Evolutionary conservation across 169 alveolate genomes (phyloP), one percentile per base, ranked within the genome.

Genomic region (Plasmodium gallinaceum): DNA sequence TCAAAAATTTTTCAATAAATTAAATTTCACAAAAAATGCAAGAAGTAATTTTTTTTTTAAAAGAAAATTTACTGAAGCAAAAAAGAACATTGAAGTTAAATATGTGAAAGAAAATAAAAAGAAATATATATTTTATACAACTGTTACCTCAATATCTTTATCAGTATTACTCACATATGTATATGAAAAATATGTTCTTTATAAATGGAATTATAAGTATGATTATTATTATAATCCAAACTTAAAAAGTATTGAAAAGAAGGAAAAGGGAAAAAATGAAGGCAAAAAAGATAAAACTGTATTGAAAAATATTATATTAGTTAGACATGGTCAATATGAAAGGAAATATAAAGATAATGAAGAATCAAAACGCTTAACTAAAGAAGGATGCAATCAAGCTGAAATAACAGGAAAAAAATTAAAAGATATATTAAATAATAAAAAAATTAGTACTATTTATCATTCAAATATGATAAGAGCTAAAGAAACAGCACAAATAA

Each of bases 381-480:
- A 88, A 57, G 86, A 86, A 42, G 95, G 95, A 7, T 90, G 75
- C 42, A 88, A 92, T 48, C 95, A 92, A 54, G 93, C 93, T 12
- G 92, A 88, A 16, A 68, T 86, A 24, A 88, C 92, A 0, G 93
- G 95, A 10, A 88, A 88, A 48, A 86, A 88, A 61, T 85, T 92
- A 26, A 85, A 85, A 48, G 92, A 85, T 45, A 85, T 85, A 12
- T 58, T 85, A 51, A 54, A 58, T 45, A 61, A 69, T 26, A 52
- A 70, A 71, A 72, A 92, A 72, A 43, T 92, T 64, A 83, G 74
- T 88, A 90, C 87, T 52, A 92, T 92, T 3, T 92, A 92, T 83
- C 95, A 92, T 48, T 92, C 95, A 4, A 88, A 92, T 69, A 14
- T 88, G 32, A 88, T 80, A 42, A 57, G 95, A 61, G 95, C 95